phyloP scores from a whole-genome alignment of 768 basidiomycete genomes.

The Piloderma croceum region DNA sequence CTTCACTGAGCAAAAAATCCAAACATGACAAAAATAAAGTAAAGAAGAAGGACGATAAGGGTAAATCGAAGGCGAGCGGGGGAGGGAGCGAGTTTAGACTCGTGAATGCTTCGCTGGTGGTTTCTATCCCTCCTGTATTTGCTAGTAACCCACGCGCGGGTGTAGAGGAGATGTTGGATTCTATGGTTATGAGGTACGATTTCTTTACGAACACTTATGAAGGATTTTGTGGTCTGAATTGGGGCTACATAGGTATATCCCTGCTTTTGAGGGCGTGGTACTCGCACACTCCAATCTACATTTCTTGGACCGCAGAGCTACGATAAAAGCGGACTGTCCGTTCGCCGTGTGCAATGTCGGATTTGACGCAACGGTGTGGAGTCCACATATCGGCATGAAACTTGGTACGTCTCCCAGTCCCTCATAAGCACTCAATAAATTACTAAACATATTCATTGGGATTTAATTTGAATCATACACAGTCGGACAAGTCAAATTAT shows the following conservation, averaged over 20 bases:
- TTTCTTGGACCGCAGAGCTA: constrained; percentile 60
- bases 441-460: not conserved
- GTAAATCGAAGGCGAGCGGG: constrained; percentile 30
- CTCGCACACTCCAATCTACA: constrained; percentile 76
- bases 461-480: not conserved
- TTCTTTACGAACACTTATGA: not conserved
- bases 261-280: constrained; percentile 81
- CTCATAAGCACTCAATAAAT: constrained; percentile 4
- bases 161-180: constrained; percentile 86
- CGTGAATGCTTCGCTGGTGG: constrained; percentile 56
- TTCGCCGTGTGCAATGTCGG: constrained; percentile 68
- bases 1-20: constrained; percentile 40
- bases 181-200: constrained; percentile 88
- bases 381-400: constrained; percentile 74
- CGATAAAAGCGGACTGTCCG: constrained; percentile 78
- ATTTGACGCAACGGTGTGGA: constrained; percentile 88
- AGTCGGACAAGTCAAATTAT: constrained; percentile 87
- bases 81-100: constrained; percentile 60
- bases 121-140: constrained; percentile 81
- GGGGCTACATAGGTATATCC: constrained; percentile 64
- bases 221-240: too few species aligned
- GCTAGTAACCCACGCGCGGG: constrained; percentile 66
- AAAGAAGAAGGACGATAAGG: constrained; percentile 30
- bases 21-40: constrained; percentile 38
- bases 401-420: constrained; percentile 47